phyloP scores from a whole-genome alignment of 768 basidiomycete species.

The Boletus subcaerulescens region DNA sequence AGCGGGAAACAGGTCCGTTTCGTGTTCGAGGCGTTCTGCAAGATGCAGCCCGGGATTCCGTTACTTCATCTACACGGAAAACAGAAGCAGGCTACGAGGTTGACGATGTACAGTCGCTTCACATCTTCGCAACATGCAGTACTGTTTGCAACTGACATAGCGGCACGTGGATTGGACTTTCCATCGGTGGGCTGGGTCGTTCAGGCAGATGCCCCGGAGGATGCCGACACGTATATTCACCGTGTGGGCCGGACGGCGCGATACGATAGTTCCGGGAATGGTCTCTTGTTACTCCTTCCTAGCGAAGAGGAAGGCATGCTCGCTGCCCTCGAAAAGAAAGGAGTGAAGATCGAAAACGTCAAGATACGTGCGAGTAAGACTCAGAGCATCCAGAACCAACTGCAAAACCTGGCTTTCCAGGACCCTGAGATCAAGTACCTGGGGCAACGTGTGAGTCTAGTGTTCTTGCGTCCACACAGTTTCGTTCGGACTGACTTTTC shows the following conservation, averaged over 20 bases:
- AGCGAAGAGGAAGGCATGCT: constrained; percentile 94
- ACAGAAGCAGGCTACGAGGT: constrained; percentile 88
- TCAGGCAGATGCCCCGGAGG: constrained; percentile 94
- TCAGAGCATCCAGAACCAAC: constrained; percentile 76
- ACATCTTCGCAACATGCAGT: constrained; percentile 78
- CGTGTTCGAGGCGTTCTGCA: constrained; percentile 92
- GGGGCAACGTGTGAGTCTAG: constrained; percentile 73
- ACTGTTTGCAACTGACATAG: constrained; percentile 94
- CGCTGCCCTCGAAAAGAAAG: constrained; percentile 65
- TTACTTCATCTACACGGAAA: constrained; percentile 95
- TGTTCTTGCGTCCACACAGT: neutral
- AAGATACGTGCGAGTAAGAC: constrained; percentile 89
- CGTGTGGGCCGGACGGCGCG: constrained; percentile 94
- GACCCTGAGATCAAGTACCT: constrained; percentile 97
- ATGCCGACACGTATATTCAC: constrained; percentile 97
- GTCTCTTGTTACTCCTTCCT: constrained; percentile 76
- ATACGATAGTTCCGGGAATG: constrained; percentile 88
- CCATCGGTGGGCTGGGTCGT: constrained; percentile 96
- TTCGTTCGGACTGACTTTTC: neutral
- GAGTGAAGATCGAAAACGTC: constrained; percentile 70
- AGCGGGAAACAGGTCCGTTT: constrained; percentile 97
- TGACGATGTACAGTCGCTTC: constrained; percentile 83
- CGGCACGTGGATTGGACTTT: constrained; percentile 94
- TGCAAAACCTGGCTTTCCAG: constrained; percentile 91
- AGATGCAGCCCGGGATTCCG: constrained; percentile 90